Base-by-base conservation (phyloP, 2,329 filamentous ascomycete genomes). In the Aspergillus arachidicola region DNA sequence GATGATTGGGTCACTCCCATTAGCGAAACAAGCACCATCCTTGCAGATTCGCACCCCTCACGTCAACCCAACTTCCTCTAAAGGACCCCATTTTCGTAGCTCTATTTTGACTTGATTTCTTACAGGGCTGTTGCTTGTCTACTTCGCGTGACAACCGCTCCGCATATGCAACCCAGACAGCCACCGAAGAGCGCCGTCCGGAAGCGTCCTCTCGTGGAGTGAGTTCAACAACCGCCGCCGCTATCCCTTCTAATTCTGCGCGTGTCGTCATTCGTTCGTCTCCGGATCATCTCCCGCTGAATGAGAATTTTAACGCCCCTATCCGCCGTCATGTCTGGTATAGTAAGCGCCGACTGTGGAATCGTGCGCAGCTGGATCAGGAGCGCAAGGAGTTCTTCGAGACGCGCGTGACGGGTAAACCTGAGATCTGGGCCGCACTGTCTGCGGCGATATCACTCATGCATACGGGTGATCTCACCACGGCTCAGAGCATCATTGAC, bases 341-440 rank as follows among this genome's bases (percentile, higher is more conserved):
- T 14, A 87, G 89, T 61, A 85, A 84, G 65, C 83, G 84, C 59
- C 86, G 86, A 23, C 78, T 80, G 19, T 96, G 91, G 91, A 93
- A 91, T 1, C 87, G 85, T n/a, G 73, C 79, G 19, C 82, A 89
- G 59, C 82, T 97, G 2, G 86, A 88, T 63, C 84, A 83, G 36
- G 92, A 97, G 79, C 86, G 94, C 56, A 81, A 80, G 56, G 93
- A 93, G 65, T 97, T 96, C 82, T 98, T 96, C 78, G 93, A 97
- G 65, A 97, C 94, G 1, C 84, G 93, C 54, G 92, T 96, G 19
- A 91, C 90, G 0, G 93, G 93, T 2, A 85, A 87, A 4, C 72
- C 84, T 5, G 92, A 97, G 76, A 85, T 95, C 30, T 98, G 94
- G 94, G 87, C 87, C 69, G 89, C 91, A 0, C 77, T 97, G 16